Conservation (phyloP, 2,329 filamentous ascomycete genomes). For the Tolypocladium guangdongense region DNA sequence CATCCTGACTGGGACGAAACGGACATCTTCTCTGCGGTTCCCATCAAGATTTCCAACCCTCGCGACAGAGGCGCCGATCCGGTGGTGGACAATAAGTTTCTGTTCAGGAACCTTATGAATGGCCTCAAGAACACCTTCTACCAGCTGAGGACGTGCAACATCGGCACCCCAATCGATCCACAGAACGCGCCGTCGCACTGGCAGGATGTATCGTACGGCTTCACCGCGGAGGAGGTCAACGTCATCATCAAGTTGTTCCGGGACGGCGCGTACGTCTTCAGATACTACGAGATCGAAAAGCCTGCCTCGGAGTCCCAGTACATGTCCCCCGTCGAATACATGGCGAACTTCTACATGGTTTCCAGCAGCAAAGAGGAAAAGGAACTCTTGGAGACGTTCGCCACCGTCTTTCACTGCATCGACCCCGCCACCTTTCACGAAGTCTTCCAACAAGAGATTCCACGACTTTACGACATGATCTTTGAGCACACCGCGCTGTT, state of each 20-base stretch:
- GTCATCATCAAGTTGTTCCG: conserved; percentile 96
- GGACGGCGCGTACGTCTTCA: conserved; percentile 90
- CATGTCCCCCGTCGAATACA: conserved; percentile 77
- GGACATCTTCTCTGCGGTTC: conserved; percentile 92
- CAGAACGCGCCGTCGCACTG: conserved; percentile 78
- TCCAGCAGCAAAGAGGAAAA: conserved; percentile 95
- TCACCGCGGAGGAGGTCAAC: conserved; percentile 92
- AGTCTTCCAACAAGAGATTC: conserved; percentile 95
- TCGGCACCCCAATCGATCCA: conserved; percentile 58
- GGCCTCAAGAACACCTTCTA: conserved; percentile 96
- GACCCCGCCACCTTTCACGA: conserved; percentile 98
- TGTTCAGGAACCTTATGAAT: conserved; percentile 94
- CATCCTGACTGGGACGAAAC: conserved; percentile 95
- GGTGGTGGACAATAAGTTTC: conserved; percentile 91
- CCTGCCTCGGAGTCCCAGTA: conserved; percentile 60
- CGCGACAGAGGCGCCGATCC: conserved; percentile 83
- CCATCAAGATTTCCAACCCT: conserved; percentile 89
- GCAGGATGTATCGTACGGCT: conserved; percentile 92
- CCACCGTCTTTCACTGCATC: conserved; percentile 96
- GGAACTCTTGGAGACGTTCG: conserved; percentile 92
- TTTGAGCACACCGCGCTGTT: conserved; percentile 91
- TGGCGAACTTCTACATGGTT: conserved; percentile 90
- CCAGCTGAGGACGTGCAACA: conserved; percentile 84
- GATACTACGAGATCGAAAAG: conserved; percentile 91
- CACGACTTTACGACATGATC: conserved; percentile 92